Conservation (phyloP, 495 filamentous ascomycete species). For the Ascobolus immersus region DNA sequence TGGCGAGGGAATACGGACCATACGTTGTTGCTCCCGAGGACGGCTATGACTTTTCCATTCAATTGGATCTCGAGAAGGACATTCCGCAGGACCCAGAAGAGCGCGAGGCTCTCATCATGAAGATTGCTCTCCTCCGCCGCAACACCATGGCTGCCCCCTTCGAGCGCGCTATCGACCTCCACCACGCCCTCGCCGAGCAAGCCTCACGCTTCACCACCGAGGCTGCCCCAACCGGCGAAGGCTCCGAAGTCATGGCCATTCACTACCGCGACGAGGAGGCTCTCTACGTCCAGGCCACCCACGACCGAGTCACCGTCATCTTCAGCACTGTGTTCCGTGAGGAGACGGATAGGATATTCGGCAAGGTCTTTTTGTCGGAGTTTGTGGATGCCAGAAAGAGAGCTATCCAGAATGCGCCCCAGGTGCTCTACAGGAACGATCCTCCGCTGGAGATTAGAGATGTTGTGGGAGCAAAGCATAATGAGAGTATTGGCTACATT, state of each 20-base stretch:
- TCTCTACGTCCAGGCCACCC: slow-evolving; percentile 96
- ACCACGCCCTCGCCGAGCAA: slow-evolving; percentile 58
- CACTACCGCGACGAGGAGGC: slow-evolving; percentile 97
- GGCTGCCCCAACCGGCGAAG: slow-evolving; percentile 77
- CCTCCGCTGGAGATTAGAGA: slow-evolving; percentile 74
- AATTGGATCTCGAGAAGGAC: slow-evolving; percentile 65
- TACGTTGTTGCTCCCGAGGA: slow-evolving; percentile 70
- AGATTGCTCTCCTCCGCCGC: slow-evolving; percentile 72
- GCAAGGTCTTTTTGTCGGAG: slow-evolving; percentile 85
- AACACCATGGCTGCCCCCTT: slow-evolving; percentile 97
- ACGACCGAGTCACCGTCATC: slow-evolving; percentile 74
- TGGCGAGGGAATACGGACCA: slow-evolving; percentile 78
- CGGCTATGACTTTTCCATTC: slow-evolving; percentile 83
- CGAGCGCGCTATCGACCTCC: slow-evolving; percentile 83
- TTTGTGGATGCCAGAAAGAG: slow-evolving; percentile 88
- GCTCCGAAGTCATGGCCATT: slow-evolving; percentile 81
- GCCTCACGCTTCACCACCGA: slow-evolving; percentile 77
- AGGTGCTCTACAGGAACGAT: slow-evolving; percentile 91
- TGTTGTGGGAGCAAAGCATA: slow-evolving; percentile 48
- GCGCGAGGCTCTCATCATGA: slow-evolving; percentile 57
- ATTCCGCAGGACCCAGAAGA: slow-evolving; percentile 35
- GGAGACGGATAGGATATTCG: slow-evolving; percentile 89
- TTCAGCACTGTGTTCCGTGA: slow-evolving; percentile 96
- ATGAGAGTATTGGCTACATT: slow-evolving; percentile 66
- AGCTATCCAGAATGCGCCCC: slow-evolving; percentile 90